phyloP scores from a whole-genome alignment of 108 stramenopile species.

The Stephanodiscus triporus region DNA sequence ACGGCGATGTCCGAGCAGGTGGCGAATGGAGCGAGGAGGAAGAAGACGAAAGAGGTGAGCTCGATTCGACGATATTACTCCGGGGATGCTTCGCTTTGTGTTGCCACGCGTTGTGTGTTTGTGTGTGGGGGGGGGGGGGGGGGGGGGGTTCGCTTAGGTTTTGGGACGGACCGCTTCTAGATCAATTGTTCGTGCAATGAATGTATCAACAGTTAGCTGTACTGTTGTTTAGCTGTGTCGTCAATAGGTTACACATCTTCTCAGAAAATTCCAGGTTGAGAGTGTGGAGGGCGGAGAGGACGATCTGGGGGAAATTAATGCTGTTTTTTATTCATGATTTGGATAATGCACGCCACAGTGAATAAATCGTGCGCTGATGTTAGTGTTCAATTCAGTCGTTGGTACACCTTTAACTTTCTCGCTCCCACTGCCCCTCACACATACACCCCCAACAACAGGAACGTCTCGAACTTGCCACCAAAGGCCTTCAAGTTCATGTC shows the following conservation, averaged over 20 bases:
- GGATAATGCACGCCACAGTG: background rate
- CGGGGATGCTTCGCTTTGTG: too few species aligned
- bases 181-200: too few species aligned
- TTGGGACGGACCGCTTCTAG: too few species aligned
- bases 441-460: conserved; percentile 54
- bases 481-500: conserved; percentile 94
- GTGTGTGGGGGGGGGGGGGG: background rate
- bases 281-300: background rate
- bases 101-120: background rate
- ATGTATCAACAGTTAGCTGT: too few species aligned
- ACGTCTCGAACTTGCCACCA: conserved; percentile 86
- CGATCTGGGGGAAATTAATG: background rate
- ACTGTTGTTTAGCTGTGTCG: too few species aligned
- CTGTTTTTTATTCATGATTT: background rate
- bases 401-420: background rate
- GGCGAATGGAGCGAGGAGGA: conserved; percentile 14
- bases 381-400: background rate
- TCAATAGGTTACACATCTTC: too few species aligned
- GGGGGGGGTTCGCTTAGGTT: background rate
- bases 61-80: background rate
- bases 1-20: conserved; percentile 7
- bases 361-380: background rate
- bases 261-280: too few species aligned
- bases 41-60: conserved; percentile 47
- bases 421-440: conserved; percentile 12